phyloP scores from a whole-genome alignment of 1,284 basidiomycete species.

The Inonotus obliquus region DNA sequence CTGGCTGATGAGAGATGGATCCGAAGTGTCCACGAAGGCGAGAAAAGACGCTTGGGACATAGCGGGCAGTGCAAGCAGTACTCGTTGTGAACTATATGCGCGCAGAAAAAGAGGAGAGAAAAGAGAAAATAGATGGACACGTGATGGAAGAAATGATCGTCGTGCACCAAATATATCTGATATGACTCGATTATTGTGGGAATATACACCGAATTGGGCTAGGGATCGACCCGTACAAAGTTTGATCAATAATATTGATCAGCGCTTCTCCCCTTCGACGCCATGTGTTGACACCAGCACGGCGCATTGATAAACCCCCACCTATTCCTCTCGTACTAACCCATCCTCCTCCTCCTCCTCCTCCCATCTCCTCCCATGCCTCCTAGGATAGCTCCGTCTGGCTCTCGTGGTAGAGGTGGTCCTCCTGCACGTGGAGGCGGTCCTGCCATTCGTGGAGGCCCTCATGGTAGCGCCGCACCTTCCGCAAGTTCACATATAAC shows the following conservation, averaged over 20 bases:
- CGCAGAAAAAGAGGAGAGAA: neutral
- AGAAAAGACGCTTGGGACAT: constrained; percentile 10
- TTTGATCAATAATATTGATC: too few species aligned
- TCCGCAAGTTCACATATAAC: constrained; percentile 37
- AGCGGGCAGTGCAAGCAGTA: neutral
- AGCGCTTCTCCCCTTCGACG: too few species aligned
- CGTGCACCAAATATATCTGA: neutral
- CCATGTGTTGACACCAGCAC: neutral
- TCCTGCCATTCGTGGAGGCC: constrained; percentile 25
- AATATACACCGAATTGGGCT: too few species aligned
- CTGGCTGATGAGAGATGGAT: neutral
- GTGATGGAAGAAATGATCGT: neutral
- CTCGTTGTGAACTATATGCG: neutral
- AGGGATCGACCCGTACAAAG: too few species aligned
- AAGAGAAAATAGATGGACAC: neutral
- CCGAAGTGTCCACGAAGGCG: constrained; percentile 10
- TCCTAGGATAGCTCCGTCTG: constrained; percentile 31
- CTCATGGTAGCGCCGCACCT: constrained; percentile 17
- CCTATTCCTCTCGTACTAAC: neutral
- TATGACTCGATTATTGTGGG: neutral
- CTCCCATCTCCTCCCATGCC: constrained; percentile 30
- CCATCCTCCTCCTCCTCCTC: neutral
- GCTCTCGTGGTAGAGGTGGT: constrained; percentile 15
- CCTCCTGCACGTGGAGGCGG: constrained; percentile 25
- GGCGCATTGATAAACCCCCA: too few species aligned